phyloP scores from a whole-genome alignment of 495 filamentous ascomycete species.

The Amphirosellinia nigrospora region DNA sequence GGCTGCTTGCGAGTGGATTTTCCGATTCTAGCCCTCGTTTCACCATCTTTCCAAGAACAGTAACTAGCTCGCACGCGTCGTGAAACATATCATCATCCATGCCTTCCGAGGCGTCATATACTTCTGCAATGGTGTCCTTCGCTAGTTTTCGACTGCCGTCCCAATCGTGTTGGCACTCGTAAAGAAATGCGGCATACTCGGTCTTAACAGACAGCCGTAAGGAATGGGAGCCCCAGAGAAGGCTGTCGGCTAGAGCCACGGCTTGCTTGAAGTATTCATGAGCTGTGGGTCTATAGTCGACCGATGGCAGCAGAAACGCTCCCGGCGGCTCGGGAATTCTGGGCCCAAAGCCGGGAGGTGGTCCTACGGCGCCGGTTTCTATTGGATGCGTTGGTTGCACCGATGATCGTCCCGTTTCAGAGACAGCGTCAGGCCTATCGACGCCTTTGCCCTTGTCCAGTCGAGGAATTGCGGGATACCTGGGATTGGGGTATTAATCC shows the following conservation, averaged over 20 bases:
- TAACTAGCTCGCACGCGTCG: conserved; percentile 77
- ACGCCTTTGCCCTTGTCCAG: conserved; percentile 54
- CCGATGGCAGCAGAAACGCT: conserved; percentile 75
- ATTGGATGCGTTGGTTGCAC: conserved; percentile 49
- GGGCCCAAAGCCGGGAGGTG: conserved; percentile 55
- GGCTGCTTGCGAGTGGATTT: conserved; percentile 25
- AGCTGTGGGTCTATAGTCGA: conserved; percentile 84
- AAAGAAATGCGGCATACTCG: conserved; percentile 92
- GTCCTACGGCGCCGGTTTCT: conserved; percentile 58
- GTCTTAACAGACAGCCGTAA: conserved; percentile 89
- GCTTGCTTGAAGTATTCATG: conserved; percentile 82
- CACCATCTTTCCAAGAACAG: conserved; percentile 77
- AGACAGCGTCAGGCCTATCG: conserved; percentile 41
- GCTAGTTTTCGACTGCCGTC: conserved; percentile 76
- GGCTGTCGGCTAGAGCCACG: conserved; percentile 69
- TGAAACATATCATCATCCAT: conserved; percentile 91
- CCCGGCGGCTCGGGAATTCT: conserved; percentile 58
- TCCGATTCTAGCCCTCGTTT: conserved; percentile 63
- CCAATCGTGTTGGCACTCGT: conserved; percentile 87
- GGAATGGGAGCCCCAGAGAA: conserved; percentile 87
- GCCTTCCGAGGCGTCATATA: conserved; percentile 86
- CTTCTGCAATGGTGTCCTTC: conserved; percentile 82
- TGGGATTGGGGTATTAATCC: conserved; percentile 38
- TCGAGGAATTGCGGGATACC: conserved; percentile 33
- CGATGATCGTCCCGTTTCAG: conserved; percentile 38